Percentiles rank a stretch among this genome's conserved stretches.
Evolutionary conservation across 2,329 filamentous ascomycete genomes (phyloP).

Genomic region (Venturia aucupariae): DNA sequence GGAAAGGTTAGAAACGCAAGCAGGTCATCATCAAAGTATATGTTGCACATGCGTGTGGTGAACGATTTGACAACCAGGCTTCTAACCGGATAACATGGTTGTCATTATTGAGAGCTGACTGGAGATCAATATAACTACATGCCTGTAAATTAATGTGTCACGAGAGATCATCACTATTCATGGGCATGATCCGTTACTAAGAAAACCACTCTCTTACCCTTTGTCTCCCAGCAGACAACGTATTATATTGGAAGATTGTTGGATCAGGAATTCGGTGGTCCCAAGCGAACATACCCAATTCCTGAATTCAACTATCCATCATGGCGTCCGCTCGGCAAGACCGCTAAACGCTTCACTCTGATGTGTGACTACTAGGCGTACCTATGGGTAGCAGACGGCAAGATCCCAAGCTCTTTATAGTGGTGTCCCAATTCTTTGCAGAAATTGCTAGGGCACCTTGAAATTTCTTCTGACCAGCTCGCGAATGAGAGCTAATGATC

Average conservation of each 20-base stretch:
- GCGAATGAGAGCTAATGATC: background rate
- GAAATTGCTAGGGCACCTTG: background rate
- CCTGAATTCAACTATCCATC: background rate
- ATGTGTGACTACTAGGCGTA: background rate
- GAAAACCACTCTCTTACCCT: too few relatives aligned
- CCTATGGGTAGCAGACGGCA: background rate
- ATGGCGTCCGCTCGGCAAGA: background rate
- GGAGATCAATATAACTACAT: background rate
- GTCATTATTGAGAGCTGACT: background rate
- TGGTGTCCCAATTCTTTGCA: background rate
- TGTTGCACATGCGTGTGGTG: background rate
- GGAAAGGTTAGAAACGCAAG: background rate
- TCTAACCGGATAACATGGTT: background rate
- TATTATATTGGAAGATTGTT: too few relatives aligned
- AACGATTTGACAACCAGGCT: background rate
- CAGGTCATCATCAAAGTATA: background rate
- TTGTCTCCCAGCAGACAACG: too few relatives aligned
- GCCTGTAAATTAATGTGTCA: background rate
- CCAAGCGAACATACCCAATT: background rate
- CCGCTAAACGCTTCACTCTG: background rate
- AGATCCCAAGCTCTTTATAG: conserved; percentile 1
- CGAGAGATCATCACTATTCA: background rate
- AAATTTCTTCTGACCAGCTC: background rate
- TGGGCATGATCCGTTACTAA: background rate
- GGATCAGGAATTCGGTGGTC: background rate